Evolutionary conservation across 345 rosid genomes (phyloP).

Genomic region (Geranium rotundifolium): DNA sequence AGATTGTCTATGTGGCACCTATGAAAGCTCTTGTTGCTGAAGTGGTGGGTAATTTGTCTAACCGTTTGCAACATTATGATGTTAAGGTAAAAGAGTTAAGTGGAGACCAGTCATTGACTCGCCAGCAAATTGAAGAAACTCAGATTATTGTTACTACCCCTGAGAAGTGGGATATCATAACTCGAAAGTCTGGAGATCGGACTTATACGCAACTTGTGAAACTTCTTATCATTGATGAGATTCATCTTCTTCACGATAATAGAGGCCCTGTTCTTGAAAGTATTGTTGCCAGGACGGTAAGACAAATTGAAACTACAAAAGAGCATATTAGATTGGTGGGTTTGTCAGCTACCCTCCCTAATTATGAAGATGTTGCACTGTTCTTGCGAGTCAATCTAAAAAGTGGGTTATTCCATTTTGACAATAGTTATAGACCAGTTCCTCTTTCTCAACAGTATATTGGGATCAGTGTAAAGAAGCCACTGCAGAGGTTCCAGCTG

Average conservation of each 20-base stretch:
- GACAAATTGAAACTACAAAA: conserved; percentile 88
- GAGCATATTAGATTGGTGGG: conserved; percentile 94
- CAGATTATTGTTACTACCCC: conserved; percentile 96
- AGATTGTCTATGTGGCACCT: conserved; percentile 95
- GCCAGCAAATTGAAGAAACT: conserved; percentile 92
- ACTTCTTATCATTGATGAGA: conserved; percentile 88
- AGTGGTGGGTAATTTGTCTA: conserved; percentile 79
- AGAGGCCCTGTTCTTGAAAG: conserved; percentile 99
- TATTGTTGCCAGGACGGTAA: conserved; percentile 90
- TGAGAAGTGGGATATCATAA: conserved; percentile 95
- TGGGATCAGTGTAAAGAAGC: conserved; percentile 83
- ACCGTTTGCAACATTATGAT: conserved; percentile 64
- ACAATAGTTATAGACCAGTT: conserved; percentile 91
- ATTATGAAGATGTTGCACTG: conserved; percentile 87
- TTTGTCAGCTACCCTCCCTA: conserved; percentile 87
- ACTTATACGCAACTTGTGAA: conserved; percentile 86
- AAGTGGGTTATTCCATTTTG: conserved; percentile 76
- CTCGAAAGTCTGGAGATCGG: conserved; percentile 97
- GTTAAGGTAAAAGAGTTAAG: conserved; percentile 78
- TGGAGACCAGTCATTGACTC: conserved; percentile 86
- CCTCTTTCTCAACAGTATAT: conserved; percentile 89
- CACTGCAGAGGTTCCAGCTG: conserved; percentile 90
- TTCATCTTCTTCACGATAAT: conserved; percentile 93
- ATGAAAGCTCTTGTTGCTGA: conserved; percentile 99
- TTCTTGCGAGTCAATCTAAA: conserved; percentile 64